Evolutionary conservation across 495 filamentous ascomycete species (phyloP).

Genomic region (Penicillium waksmanii): DNA sequence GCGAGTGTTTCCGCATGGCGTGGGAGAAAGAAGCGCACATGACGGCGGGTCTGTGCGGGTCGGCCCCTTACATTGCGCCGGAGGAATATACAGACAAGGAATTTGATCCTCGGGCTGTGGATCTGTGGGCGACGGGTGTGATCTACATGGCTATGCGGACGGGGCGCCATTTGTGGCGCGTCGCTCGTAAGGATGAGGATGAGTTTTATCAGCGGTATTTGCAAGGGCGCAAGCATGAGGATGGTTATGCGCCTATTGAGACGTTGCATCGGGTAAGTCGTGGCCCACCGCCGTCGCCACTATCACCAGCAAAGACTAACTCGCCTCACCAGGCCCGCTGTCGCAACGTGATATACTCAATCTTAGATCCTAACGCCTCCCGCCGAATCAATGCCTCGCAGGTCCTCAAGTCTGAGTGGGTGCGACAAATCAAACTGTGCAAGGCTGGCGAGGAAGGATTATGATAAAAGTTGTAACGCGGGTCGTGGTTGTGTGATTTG

Average conservation of each 20-base stretch:
- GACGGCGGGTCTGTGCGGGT: constrained; percentile 95
- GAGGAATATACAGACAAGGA: constrained; percentile 95
- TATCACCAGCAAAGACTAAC: constrained; percentile 27
- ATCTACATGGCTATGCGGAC: constrained; percentile 99
- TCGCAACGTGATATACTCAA: constrained; percentile 98
- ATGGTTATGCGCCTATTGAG: constrained; percentile 95
- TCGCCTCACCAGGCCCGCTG: constrained; percentile 74
- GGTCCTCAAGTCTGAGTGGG: constrained; percentile 98
- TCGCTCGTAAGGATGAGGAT: constrained; percentile 93
- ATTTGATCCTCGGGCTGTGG: constrained; percentile 95
- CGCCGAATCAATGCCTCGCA: constrained; percentile 95
- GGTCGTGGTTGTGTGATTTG: no score
- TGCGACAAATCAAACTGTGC: constrained; percentile 93
- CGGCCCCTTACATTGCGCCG: constrained; percentile 95
- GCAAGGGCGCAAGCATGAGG: constrained; percentile 87
- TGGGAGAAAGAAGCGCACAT: constrained; percentile 99
- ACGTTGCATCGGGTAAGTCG: constrained; percentile 86
- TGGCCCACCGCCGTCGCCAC: not conserved
- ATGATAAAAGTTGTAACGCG: constrained; percentile 35
- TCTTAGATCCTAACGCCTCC: constrained; percentile 87
- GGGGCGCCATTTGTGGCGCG: constrained; percentile 92
- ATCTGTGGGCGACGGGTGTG: constrained; percentile 97
- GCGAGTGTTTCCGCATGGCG: constrained; percentile 99
- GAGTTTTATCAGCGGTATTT: constrained; percentile 96
- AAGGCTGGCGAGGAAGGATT: constrained; percentile 93